phyloP scores from a whole-genome alignment of 768 basidiomycete species.

The Trametes punicea region DNA sequence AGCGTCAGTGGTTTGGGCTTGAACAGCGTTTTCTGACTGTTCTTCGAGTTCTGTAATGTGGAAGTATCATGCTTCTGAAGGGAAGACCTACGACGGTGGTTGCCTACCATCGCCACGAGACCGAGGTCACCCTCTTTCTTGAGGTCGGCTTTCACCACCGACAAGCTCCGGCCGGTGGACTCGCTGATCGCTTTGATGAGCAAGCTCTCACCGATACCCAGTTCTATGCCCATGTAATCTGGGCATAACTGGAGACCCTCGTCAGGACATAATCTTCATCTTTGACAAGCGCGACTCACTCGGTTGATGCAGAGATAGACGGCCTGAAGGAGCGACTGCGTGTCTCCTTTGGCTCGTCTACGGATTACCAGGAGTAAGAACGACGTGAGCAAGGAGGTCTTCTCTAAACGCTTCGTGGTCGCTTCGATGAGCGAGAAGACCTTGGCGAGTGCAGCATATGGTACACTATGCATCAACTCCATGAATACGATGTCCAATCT shows the following conservation, averaged over 20 bases:
- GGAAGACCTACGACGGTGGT: neutral
- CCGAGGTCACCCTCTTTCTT: constrained; percentile 96
- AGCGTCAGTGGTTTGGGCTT: constrained; percentile 91
- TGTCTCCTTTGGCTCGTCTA: constrained; percentile 72
- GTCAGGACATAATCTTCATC: neutral
- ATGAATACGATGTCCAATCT: neutral
- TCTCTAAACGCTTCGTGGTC: constrained; percentile 94
- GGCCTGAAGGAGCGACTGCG: constrained; percentile 74
- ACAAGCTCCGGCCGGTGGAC: constrained; percentile 84
- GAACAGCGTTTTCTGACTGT: constrained; percentile 89
- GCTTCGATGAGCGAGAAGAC: constrained; percentile 87
- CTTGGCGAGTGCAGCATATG: constrained; percentile 89
- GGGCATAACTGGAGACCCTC: constrained; percentile 67
- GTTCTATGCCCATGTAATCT: constrained; percentile 91
- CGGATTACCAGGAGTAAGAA: constrained; percentile 90
- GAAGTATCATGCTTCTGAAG: too few relatives aligned
- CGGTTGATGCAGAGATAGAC: constrained; percentile 97
- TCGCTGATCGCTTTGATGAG: constrained; percentile 94
- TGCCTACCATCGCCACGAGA: constrained; percentile 86
- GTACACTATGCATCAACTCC: constrained; percentile 53
- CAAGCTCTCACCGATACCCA: constrained; percentile 94
- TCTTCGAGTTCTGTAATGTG: constrained; percentile 78
- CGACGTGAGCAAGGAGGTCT: constrained; percentile 81
- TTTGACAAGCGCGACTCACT: constrained; percentile 42
- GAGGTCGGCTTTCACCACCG: constrained; percentile 84